Evolutionary conservation across 192 early-diverging fungal species (phyloP), one percentile per base, ranked within the genome.

Genomic region (Umbelopsis sp.): DNA sequence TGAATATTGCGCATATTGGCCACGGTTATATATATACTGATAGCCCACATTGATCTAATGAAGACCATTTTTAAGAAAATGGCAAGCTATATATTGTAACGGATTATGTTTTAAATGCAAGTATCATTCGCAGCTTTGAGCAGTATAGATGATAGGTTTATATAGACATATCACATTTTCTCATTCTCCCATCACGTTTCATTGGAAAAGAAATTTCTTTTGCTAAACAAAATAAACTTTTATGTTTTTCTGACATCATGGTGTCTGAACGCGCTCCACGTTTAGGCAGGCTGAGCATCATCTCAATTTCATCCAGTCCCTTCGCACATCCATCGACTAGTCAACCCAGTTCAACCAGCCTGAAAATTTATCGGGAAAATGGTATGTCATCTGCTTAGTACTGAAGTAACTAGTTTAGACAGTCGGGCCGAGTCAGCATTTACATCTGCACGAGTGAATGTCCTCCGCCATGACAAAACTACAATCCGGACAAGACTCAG

Each of bases 231-330:
- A 41, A 41, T 41, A 41, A 41, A 41, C 6, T 41, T 41, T 4
- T 10, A 30, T 41, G 6, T 41, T 41, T 37, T 41, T 41, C 3
- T 25, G 11, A 35, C 55, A 30, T 61, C 55, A 61, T 18, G 55
- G 13, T 25, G n/a, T 33, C 55, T 35, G 55, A 61, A 61, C 55
- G 55, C 55, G 55, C 12, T 61, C 55, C 55, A 61, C 55, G 55
- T 61, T 35, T 61, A 61, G 55, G 55, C 55, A 13, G 13, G 27
- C 55, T 61, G 55, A 61, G 33, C 52, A 25, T 49, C 12, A 37
- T 61, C 25, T 61, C 25, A 61, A 61, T 18, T 41, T 41, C 25
- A 61, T 61, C 55, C 30, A 16, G 25, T 35, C 55, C 55, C 37
- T 20, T 61, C 25, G 6, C 55, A 61, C 55, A 61, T 61, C 30